phyloP scores from a whole-genome alignment of 306 rosid species.

The Hylodesmum podocarpum region DNA sequence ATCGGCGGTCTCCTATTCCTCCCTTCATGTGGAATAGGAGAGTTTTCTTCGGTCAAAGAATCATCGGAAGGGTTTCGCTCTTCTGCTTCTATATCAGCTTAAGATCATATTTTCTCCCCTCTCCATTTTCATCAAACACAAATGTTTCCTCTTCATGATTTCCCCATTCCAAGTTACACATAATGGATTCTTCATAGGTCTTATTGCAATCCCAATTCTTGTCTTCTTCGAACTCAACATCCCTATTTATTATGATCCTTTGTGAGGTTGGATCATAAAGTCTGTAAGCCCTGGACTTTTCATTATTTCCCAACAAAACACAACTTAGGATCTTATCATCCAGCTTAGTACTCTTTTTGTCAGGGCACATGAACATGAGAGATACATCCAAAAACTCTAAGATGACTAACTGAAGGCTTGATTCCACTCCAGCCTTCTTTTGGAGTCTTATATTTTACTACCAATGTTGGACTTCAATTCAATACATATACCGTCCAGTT shows the following conservation, averaged over 20 bases:
- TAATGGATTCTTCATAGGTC: background rate
- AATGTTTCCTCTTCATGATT: background rate
- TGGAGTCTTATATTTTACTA: background rate
- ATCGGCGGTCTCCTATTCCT: no score
- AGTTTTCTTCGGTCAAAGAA: no score
- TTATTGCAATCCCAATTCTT: background rate
- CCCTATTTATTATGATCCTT: background rate
- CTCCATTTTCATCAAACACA: no score
- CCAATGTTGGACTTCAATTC: background rate
- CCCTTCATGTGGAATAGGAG: no score
- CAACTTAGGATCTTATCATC: background rate
- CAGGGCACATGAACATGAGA: background rate
- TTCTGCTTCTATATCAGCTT: no score
- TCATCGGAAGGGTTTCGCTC: no score
- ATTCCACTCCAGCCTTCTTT: background rate
- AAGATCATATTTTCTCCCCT: no score
- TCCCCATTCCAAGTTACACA: background rate
- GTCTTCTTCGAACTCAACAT: background rate
- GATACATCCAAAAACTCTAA: background rate
- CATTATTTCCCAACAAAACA: background rate
- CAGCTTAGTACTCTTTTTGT: background rate
- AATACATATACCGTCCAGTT: background rate
- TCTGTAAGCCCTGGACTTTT: background rate
- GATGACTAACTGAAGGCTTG: background rate
- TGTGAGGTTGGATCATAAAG: background rate